Evolutionary conservation across 306 rosid genomes (phyloP), one percentile per base, ranked within the genome.

Genomic region (Canavalia gladiata): DNA sequence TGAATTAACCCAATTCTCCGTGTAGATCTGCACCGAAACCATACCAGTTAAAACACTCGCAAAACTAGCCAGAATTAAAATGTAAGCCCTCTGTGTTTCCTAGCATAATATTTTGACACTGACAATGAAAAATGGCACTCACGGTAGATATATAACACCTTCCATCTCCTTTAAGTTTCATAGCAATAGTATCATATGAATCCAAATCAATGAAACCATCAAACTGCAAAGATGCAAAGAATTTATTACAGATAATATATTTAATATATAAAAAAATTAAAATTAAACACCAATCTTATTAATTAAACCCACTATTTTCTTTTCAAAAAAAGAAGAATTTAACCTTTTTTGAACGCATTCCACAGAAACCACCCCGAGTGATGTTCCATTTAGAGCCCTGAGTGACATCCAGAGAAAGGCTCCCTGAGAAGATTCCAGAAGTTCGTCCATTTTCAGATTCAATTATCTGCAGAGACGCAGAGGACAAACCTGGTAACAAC

Each of bases 331-430:
- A 83, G 9, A 79, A 68, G 65, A 18, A 18, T 18, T 18, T 42
- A 55, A 91, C 97, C 98, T 90, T 91, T 84, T 90, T 94, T 31
- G 98, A 94, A 42, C 97, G 94, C 98, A 94, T 94, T 81, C 98
- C 97, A 66, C 97, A 94, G 76, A 92, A 94, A 31, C 98, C 98
- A 85, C 97, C 78, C 30, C 98, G 84, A 56, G 52, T 25, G 39
- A 94, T 87, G 39, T 81, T 94, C 97, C 92, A 94, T 72, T 87
- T 92, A 71, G 97, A 72, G 37, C 78, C 94, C 75, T 71, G 88
- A 75, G 84, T 52, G 33, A 91, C 90, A 86, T 92, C 92, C 68
- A 88, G 83, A 13, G 97, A 92, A 78, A 94, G 98, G 79, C 85
- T 87, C 31, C 98, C 98, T 8, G 91, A 92, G 89, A 94, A 94